phyloP scores from a whole-genome alignment of 2,329 filamentous ascomycete species.

The Didymella pinodella region DNA sequence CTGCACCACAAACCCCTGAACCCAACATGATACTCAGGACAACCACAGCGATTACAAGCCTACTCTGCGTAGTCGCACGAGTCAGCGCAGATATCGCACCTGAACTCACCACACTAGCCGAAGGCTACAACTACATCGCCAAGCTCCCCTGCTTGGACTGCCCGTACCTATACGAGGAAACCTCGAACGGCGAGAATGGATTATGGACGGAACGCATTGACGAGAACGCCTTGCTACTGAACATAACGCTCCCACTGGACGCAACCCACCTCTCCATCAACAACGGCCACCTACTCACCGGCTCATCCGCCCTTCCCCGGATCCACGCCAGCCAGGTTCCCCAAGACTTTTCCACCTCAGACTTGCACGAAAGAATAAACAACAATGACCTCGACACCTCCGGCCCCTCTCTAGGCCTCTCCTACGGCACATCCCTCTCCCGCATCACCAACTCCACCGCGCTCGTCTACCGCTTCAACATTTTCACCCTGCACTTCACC shows the following conservation, averaged over 20 bases:
- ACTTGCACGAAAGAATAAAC: slow-evolving; percentile 22
- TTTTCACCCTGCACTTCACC: slow-evolving; percentile 36
- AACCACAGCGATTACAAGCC: not conserved
- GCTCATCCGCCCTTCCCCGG: slow-evolving; percentile 28
- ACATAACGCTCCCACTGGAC: slow-evolving; percentile 43
- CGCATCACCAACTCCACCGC: slow-evolving; percentile 28
- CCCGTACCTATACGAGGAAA: slow-evolving; percentile 45
- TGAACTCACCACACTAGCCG: slow-evolving; percentile 41
- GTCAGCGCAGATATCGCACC: slow-evolving; percentile 34
- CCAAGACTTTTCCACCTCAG: slow-evolving; percentile 25
- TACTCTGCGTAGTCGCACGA: slow-evolving; percentile 10
- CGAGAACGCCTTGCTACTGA: slow-evolving; percentile 43
- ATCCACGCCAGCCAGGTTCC: slow-evolving; percentile 45
- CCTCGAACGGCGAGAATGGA: slow-evolving; percentile 33
- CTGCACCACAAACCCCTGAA: not conserved
- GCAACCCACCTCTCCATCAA: slow-evolving; percentile 39
- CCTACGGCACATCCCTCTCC: slow-evolving; percentile 39
- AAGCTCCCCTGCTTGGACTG: slow-evolving; percentile 46
- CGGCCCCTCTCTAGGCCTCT: slow-evolving; percentile 40
- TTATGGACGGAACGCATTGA: slow-evolving; percentile 39
- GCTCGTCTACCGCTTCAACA: slow-evolving; percentile 41
- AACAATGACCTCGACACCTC: slow-evolving; percentile 21
- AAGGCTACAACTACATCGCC: slow-evolving; percentile 45
- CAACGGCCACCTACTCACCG: slow-evolving; percentile 32
- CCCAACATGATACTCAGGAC: slow-evolving; percentile 28